These are phyloP conservation scores for Maudiozyma saulgeensis DNA, from an alignment of 805 yeast species.

Conservation along the genomic window DNA sequence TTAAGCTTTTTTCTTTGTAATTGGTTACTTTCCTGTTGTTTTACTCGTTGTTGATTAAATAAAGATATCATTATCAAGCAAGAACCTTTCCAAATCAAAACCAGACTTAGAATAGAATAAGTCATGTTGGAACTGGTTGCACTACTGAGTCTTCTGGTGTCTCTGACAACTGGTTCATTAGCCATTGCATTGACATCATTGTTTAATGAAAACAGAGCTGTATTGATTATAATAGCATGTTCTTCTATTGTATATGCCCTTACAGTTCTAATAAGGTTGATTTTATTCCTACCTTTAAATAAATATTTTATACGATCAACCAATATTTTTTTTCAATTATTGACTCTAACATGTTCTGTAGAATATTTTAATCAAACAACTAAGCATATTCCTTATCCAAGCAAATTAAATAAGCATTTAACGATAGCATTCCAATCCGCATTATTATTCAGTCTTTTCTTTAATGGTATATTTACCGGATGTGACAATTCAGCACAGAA, in stretches of 20 bases:
- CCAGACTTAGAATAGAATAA: neutral
- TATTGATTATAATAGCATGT: slow-evolving; percentile 18
- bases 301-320: neutral
- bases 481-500: neutral
- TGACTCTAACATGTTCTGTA: slow-evolving; percentile 14
- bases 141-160: slow-evolving; percentile 8
- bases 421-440: slow-evolving; percentile 14
- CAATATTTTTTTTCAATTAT: slow-evolving; percentile 10
- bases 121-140: neutral
- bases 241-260: slow-evolving; percentile 16
- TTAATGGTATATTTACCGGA: slow-evolving; percentile 17
- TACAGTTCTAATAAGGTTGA: slow-evolving; percentile 1
- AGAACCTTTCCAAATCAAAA: no score
- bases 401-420: slow-evolving; percentile 6
- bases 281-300: neutral
- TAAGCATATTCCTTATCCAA: neutral
- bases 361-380: slow-evolving; percentile 14
- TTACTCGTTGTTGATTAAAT: no score
- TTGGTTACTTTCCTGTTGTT: no score
- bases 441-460: slow-evolving; percentile 13
- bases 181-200: slow-evolving; percentile 15
- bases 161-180: slow-evolving; percentile 17
- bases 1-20: no score
- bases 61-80: no score
- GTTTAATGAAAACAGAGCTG: slow-evolving; percentile 13